phyloP scores from a whole-genome alignment of 2,329 filamentous ascomycete species.

The Talaromyces piceae region DNA sequence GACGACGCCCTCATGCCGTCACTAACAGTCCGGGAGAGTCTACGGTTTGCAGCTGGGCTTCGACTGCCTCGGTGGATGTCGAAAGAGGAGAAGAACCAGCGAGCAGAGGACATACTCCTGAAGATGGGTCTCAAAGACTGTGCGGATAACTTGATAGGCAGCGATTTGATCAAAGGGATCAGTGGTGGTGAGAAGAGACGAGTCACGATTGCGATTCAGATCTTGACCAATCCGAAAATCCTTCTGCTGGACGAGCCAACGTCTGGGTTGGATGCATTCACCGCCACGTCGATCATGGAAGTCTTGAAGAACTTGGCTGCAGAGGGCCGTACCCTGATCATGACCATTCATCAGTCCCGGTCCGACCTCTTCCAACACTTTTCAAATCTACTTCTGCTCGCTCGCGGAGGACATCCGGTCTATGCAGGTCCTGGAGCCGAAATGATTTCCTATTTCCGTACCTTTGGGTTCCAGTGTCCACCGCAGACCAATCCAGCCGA shows the following conservation, averaged over 20 bases:
- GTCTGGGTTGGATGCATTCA: slow-evolving; percentile 70
- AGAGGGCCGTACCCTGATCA: slow-evolving; percentile 64
- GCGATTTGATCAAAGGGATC: slow-evolving; percentile 66
- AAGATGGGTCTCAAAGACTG: slow-evolving; percentile 75
- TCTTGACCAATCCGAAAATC: slow-evolving; percentile 66
- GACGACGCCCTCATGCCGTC: slow-evolving; percentile 68
- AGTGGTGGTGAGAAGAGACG: slow-evolving; percentile 72
- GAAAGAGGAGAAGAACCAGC: slow-evolving; percentile 56
- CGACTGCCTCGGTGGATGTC: slow-evolving; percentile 65
- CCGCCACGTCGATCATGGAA: slow-evolving; percentile 67
- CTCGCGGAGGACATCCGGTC: slow-evolving; percentile 60
- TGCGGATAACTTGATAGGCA: slow-evolving; percentile 66
- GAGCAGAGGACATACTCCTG: slow-evolving; percentile 63
- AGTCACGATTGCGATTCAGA: slow-evolving; percentile 70
- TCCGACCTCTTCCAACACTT: slow-evolving; percentile 66
- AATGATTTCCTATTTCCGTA: slow-evolving; percentile 60
- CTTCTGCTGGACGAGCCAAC: slow-evolving; percentile 70
- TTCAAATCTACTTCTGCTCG: slow-evolving; percentile 62
- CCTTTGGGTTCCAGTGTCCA: slow-evolving; percentile 57
- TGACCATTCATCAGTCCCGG: slow-evolving; percentile 72
- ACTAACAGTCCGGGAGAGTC: slow-evolving; percentile 67
- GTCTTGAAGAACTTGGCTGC: slow-evolving; percentile 62
- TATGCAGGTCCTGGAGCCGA: slow-evolving; percentile 57
- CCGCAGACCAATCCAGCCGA: slow-evolving; percentile 68
- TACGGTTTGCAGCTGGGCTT: slow-evolving; percentile 63